Evolutionary conservation across 345 rosid genomes (phyloP).

Genomic region (Salix viminalis): DNA sequence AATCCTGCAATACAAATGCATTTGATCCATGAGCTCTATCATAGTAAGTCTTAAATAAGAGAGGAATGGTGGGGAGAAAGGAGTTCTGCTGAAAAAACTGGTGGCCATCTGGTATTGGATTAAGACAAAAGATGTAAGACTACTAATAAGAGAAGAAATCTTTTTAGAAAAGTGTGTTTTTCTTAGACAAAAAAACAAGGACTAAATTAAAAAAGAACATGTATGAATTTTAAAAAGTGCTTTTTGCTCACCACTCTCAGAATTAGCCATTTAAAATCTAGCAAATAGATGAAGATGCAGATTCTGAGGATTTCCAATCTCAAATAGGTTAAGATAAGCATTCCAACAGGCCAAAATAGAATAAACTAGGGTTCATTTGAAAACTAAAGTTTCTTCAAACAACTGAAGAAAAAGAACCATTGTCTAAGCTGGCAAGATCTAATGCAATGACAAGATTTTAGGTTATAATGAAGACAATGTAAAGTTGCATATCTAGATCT

Average conservation of each 20-base stretch:
- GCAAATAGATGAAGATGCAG: neutral
- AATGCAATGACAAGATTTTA: no score
- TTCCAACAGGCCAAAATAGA: neutral
- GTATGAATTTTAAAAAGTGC: neutral
- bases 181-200: neutral
- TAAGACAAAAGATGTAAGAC: neutral
- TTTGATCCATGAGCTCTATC: neutral
- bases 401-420: neutral
- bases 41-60: neutral
- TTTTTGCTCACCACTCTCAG: neutral
- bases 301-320: neutral
- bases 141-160: no score
- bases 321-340: neutral
- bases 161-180: no score
- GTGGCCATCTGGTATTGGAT: neutral
- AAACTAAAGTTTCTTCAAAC: no score
- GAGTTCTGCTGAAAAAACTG: neutral
- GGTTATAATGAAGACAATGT: neutral
- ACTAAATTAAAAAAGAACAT: neutral
- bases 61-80: neutral
- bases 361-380: neutral
- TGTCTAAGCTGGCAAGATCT: neutral
- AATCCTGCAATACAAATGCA: slow-evolving; percentile 38
- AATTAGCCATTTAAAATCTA: neutral
- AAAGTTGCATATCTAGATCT: neutral